A percentile compares a stretch with the other conserved stretches of the same genome.
Conservation (phyloP, 805 yeast species). For the Metschnikowia drakensbergensis region DNA sequence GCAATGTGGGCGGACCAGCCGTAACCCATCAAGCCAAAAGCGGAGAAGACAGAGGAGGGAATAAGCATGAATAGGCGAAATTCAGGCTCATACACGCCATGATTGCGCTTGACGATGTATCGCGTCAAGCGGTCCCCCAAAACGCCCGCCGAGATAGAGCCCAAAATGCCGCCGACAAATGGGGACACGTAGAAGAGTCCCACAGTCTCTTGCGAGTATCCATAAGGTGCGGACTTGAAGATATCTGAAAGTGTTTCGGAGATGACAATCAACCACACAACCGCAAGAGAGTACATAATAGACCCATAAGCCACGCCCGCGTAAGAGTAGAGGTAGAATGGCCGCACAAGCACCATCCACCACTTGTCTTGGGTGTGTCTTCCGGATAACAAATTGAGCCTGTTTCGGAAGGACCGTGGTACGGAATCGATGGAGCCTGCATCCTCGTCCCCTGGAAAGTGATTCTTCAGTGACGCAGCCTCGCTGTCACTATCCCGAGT, state of each 20-base stretch:
- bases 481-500: neutral
- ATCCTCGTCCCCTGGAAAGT: neutral
- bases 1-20: constrained; percentile 53
- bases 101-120: constrained; percentile 40
- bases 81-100: constrained; percentile 62
- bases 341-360: constrained; percentile 55
- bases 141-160: constrained; percentile 52
- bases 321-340: constrained; percentile 47
- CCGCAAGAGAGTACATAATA: constrained; percentile 51
- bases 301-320: constrained; percentile 52
- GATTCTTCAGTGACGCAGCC: neutral
- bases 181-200: constrained; percentile 56
- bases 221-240: constrained; percentile 44
- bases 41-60: constrained; percentile 42
- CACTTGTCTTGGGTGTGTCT: constrained; percentile 47
- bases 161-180: constrained; percentile 54
- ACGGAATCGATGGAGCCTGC: neutral
- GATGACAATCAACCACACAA: constrained; percentile 61
- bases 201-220: constrained; percentile 42
- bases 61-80: constrained; percentile 52
- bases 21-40: constrained; percentile 57
- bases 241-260: constrained; percentile 53
- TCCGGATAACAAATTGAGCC: constrained; percentile 46
- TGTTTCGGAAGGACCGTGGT: constrained; percentile 23
- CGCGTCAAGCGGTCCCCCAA: constrained; percentile 48